phyloP scores from a whole-genome alignment of 257 asterid species.

The Orobanche coerulescens region DNA sequence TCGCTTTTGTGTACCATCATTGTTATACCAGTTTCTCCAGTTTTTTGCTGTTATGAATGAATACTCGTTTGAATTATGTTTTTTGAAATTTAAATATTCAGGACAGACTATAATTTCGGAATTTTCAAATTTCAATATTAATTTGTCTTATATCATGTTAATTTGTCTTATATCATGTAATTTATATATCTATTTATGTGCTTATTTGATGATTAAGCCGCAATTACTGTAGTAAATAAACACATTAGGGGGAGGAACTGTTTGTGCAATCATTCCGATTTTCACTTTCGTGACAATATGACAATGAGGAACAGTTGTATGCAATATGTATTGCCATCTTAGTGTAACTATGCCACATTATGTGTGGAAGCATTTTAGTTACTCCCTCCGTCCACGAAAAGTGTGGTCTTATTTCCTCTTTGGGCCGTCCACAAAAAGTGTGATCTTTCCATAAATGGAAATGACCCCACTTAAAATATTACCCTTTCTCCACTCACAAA shows the following conservation, averaged over 20 bases:
- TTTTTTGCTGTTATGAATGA: neutral
- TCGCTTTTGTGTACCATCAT: neutral
- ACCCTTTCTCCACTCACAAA: too few relatives aligned
- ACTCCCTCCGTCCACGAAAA: too few relatives aligned
- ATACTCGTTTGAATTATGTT: conserved; percentile 4
- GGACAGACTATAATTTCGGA: neutral
- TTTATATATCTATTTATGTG: neutral
- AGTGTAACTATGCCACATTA: conserved; percentile 6
- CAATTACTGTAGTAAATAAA: neutral
- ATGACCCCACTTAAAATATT: too few relatives aligned
- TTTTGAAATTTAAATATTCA: neutral
- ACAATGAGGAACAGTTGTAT: neutral
- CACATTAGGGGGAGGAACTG: neutral
- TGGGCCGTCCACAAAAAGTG: too few relatives aligned
- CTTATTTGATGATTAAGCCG: neutral
- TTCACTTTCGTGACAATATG: conserved; percentile 2
- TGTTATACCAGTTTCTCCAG: neutral
- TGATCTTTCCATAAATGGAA: too few relatives aligned
- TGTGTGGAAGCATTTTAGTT: neutral
- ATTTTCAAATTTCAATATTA: neutral
- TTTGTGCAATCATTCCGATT: conserved; percentile 4
- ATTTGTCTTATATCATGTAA: neutral
- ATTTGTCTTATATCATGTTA: neutral
- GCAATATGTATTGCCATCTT: neutral
- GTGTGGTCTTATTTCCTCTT: too few relatives aligned